These are phyloP conservation scores for Rhododendron mucronatum DNA, from an alignment of 148 eudicot genomes.

Conservation along the genomic window DNA sequence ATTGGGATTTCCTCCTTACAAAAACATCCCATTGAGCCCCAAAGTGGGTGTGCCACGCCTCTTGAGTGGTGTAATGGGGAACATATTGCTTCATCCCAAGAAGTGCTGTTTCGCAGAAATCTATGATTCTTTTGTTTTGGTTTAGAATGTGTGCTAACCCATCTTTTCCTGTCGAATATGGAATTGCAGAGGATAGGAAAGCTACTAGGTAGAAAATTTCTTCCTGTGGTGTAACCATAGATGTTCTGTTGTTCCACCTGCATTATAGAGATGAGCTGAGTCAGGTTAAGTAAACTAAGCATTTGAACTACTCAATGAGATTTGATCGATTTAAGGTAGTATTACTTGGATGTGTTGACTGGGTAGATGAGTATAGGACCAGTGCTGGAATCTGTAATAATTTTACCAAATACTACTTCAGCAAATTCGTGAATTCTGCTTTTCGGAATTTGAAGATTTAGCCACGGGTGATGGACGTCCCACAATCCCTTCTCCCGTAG, in stretches of 20 bases:
- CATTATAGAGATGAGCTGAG: not conserved
- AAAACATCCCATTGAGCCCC: slow-evolving; percentile 66
- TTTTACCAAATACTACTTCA: slow-evolving; percentile 59
- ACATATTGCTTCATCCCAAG: slow-evolving; percentile 78
- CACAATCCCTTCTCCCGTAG: slow-evolving; percentile 72
- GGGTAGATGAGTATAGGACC: slow-evolving; percentile 92
- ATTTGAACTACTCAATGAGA: not conserved
- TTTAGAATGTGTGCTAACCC: slow-evolving; percentile 49
- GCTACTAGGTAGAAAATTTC: slow-evolving; percentile 69
- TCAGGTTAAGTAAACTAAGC: not conserved
- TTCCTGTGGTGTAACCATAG: slow-evolving; percentile 77
- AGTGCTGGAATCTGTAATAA: slow-evolving; percentile 67
- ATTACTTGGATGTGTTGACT: slow-evolving; percentile 75
- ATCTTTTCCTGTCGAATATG: slow-evolving; percentile 53
- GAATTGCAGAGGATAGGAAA: slow-evolving; percentile 49
- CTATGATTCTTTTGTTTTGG: slow-evolving; percentile 53
- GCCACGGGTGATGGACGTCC: slow-evolving; percentile 96
- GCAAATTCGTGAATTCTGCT: slow-evolving; percentile 60
- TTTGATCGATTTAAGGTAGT: not conserved
- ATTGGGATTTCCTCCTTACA: slow-evolving; percentile 48
- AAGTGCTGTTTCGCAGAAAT: slow-evolving; percentile 42
- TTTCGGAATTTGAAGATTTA: slow-evolving; percentile 80
- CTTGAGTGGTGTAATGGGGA: slow-evolving; percentile 63
- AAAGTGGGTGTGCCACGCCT: slow-evolving; percentile 75
- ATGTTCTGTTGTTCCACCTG: slow-evolving; percentile 75